These are phyloP conservation scores for Endoconidiophora laricicola DNA, from an alignment of 2,329 filamentous ascomycete genomes.

Conservation along the genomic window DNA sequence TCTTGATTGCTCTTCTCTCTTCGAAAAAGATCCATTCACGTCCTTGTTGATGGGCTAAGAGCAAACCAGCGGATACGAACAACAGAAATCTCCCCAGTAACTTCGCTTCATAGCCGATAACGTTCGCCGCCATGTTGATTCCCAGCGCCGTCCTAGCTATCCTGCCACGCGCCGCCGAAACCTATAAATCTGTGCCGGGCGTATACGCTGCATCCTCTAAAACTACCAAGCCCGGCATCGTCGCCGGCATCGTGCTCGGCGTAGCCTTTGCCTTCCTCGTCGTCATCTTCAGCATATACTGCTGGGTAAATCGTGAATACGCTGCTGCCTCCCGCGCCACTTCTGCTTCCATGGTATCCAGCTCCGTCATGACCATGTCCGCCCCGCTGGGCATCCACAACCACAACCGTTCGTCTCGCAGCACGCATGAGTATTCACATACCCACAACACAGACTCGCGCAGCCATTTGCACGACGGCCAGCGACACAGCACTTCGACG, in stretches of 20 bases:
- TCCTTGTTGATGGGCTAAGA: no score
- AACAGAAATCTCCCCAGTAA: no score
- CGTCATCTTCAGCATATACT: slow-evolving; percentile 12
- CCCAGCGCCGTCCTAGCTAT: no score
- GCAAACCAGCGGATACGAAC: no score
- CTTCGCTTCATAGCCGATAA: no score
- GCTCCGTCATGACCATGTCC: slow-evolving; percentile 9
- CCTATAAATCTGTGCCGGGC: slow-evolving; percentile 14
- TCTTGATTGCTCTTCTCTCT: no score
- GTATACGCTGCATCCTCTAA: slow-evolving; percentile 11
- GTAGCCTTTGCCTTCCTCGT: slow-evolving; percentile 9
- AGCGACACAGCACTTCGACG: slow-evolving; percentile 1
- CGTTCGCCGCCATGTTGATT: no score
- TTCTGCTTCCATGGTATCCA: not conserved
- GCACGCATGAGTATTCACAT: slow-evolving; percentile 2
- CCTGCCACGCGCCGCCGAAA: slow-evolving; percentile 8
- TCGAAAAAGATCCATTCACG: no score
- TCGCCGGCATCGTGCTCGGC: slow-evolving; percentile 10
- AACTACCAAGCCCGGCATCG: slow-evolving; percentile 6
- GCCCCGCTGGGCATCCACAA: not conserved
- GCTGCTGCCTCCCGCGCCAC: slow-evolving; percentile 1
- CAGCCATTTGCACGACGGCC: not conserved
- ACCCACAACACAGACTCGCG: slow-evolving; percentile 4
- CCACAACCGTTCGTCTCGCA: not conserved
- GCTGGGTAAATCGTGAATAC: slow-evolving; percentile 11